Percentiles rank a stretch among this genome's conserved stretches.
These are phyloP conservation scores for Melastoma candidum DNA, from an alignment of 441 rosid genomes.

Conservation along the genomic window DNA sequence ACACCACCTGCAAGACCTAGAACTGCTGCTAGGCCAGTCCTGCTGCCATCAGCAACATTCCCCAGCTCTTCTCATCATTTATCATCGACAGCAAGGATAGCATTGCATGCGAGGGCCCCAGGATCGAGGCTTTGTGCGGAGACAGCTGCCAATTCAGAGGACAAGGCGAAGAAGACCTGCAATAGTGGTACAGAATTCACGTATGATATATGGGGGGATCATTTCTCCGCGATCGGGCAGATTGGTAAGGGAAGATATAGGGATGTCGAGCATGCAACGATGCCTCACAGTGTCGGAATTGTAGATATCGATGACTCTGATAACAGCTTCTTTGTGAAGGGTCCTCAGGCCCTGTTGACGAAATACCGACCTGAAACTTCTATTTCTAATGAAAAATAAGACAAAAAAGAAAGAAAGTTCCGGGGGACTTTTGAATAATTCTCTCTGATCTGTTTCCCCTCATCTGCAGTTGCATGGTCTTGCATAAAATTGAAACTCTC, in stretches of 20 bases:
- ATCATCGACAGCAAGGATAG: slow-evolving; percentile 31
- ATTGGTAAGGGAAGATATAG: slow-evolving; percentile 24
- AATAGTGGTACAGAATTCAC: slow-evolving; percentile 27
- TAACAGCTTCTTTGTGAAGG: slow-evolving; percentile 71
- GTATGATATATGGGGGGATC: slow-evolving; percentile 93
- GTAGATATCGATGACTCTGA: slow-evolving; percentile 30
- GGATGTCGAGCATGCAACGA: slow-evolving; percentile 27
- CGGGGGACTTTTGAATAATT: no score
- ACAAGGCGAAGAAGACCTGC: slow-evolving; percentile 10
- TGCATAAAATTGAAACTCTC: no score
- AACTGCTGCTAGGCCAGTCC: slow-evolving; percentile 23
- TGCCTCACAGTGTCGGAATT: slow-evolving; percentile 15
- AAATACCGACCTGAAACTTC: slow-evolving; percentile 40
- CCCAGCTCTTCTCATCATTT: slow-evolving; percentile 31
- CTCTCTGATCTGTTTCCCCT: no score
- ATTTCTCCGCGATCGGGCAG: slow-evolving; percentile 45
- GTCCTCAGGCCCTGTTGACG: slow-evolving; percentile 63
- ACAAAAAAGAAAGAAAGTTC: no score
- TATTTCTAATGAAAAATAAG: slow-evolving; percentile 41
- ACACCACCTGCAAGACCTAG: slow-evolving; percentile 13
- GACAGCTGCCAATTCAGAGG: slow-evolving; percentile 26
- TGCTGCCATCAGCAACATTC: slow-evolving; percentile 43
- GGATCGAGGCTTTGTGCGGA: slow-evolving; percentile 34
- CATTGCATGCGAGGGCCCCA: slow-evolving; percentile 78
- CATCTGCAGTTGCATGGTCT: no score